Evolutionary conservation across 306 rosid species (phyloP), one percentile per base, ranked within the genome.

Genomic region (Nissolia schottii): DNA sequence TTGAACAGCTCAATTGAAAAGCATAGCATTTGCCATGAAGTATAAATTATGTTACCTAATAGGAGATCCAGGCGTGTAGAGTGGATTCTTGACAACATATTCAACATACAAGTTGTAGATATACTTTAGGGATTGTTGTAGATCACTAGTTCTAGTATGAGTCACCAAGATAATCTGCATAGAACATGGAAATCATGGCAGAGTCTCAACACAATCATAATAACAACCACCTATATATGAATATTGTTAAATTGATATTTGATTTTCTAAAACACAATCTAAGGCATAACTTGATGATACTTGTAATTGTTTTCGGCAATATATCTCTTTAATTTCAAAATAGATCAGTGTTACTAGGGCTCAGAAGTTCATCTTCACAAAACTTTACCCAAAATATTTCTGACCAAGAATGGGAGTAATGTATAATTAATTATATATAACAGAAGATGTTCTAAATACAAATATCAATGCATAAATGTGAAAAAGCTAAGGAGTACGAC

Each of bases 51-150:
- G 18, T 78, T 79, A 91, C 99, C 89, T 89, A 75, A 89, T 84
- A n/a, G 88, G 90, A 64, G 90, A 83, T 55, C 96, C 99, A 0
- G 99, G 96, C 46, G 82, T 62, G 62, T 86, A 91, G 34, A 91
- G 88, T 10, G 99, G 99, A 80, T 89, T 94, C 83, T 89, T 94
- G 57, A 85, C 97, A 38, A 91, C 99, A 69, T 91, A 94, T 71
- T 94, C 99, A 25, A 94, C 97, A 67, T 94, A 94, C 83, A 94
- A 82, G 78, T 91, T 91, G 86, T 94, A 94, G 77, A 94, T 94
- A 73, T 91, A 85, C 81, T 89, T 94, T 46, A 94, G 77, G 41
- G 99, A 82, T 13, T 89, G 95, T 69, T 91, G 88, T n/a, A 91
- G 79, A 66, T 91, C 99, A 48, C 97, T 83, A 29, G 95, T 91